Percentiles rank a stretch among this genome's conserved stretches.
phyloP scores from a whole-genome alignment of 2,329 filamentous ascomycete species.

The Triangularia verruculosa region DNA sequence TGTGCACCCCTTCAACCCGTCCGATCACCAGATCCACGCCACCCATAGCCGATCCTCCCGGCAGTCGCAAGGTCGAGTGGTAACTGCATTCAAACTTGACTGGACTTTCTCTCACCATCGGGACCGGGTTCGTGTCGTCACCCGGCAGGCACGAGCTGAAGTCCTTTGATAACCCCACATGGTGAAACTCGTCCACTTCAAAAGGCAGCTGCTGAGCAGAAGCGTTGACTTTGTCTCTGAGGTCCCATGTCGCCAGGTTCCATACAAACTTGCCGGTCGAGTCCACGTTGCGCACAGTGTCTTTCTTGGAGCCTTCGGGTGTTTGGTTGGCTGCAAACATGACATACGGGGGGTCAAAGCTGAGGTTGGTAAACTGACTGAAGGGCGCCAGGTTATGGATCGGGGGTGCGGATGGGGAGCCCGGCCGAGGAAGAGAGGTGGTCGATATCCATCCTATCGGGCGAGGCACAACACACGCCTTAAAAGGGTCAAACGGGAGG shows the following conservation, averaged over 20 bases:
- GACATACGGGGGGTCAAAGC: constrained; percentile 60
- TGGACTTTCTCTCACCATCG: constrained; percentile 53
- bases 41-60: constrained; percentile 56
- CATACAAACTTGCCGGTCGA: constrained; percentile 55
- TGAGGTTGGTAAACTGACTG: constrained; percentile 61
- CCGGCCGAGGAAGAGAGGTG: constrained; percentile 36
- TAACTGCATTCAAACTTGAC: constrained; percentile 59
- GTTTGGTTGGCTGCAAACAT: constrained; percentile 61
- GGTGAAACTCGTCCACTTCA: constrained; percentile 54
- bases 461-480: constrained; percentile 57
- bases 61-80: constrained; percentile 52
- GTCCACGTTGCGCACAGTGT: constrained; percentile 56
- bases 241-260: constrained; percentile 56
- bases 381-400: constrained; percentile 57
- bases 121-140: constrained; percentile 32
- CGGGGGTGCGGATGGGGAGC: neutral
- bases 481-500: constrained; percentile 30
- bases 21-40: constrained; percentile 57
- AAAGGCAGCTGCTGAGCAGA: constrained; percentile 48
- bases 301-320: constrained; percentile 43
- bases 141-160: constrained; percentile 34
- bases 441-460: constrained; percentile 64
- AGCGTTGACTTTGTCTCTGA: constrained; percentile 55
- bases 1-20: constrained; percentile 54
- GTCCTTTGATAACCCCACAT: constrained; percentile 48